Percentiles rank a stretch among this genome's conserved stretches.
phyloP scores from a whole-genome alignment of 1,139 yeast species.

The Nakaseomyces bracarensis region DNA sequence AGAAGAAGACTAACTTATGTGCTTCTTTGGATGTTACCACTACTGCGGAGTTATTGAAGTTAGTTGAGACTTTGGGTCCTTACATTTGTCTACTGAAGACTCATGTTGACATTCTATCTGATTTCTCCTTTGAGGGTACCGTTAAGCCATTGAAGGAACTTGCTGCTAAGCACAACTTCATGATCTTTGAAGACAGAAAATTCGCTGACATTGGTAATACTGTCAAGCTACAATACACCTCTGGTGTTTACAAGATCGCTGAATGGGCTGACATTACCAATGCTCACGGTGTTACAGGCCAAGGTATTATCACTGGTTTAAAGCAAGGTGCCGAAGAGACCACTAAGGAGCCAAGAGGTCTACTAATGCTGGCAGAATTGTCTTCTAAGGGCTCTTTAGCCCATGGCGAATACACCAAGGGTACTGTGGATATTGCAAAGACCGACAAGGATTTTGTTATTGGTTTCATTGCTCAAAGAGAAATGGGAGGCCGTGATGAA shows the following conservation, averaged over 20 bases:
- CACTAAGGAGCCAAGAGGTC: conserved; percentile 67
- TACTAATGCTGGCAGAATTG: conserved; percentile 90
- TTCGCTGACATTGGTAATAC: conserved; percentile 99
- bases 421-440: conserved; percentile 86
- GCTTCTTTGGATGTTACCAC: conserved; percentile 91
- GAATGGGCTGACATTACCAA: conserved; percentile 95
- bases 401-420: conserved; percentile 76
- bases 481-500: conserved; percentile 74
- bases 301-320: conserved; percentile 83
- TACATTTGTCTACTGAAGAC: conserved; percentile 87
- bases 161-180: conserved; percentile 68
- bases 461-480: conserved; percentile 91
- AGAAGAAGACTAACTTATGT: conserved; percentile 80
- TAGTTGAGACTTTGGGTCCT: conserved; percentile 82
- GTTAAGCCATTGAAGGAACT: conserved; percentile 62
- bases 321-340: conserved; percentile 73
- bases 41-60: conserved; percentile 60
- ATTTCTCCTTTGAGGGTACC: conserved; percentile 74
- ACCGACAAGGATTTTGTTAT: conserved; percentile 80
- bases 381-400: conserved; percentile 92
- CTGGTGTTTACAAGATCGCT: conserved; percentile 84
- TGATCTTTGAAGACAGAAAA: conserved; percentile 92
- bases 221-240: conserved; percentile 84
- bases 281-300: conserved; percentile 96
- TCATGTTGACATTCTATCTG: conserved; percentile 87